A percentile compares a stretch with the other conserved stretches of the same genome.
These are phyloP conservation scores for Raphanus sativus DNA, from an alignment of 345 rosid species.

Conservation along the genomic window DNA sequence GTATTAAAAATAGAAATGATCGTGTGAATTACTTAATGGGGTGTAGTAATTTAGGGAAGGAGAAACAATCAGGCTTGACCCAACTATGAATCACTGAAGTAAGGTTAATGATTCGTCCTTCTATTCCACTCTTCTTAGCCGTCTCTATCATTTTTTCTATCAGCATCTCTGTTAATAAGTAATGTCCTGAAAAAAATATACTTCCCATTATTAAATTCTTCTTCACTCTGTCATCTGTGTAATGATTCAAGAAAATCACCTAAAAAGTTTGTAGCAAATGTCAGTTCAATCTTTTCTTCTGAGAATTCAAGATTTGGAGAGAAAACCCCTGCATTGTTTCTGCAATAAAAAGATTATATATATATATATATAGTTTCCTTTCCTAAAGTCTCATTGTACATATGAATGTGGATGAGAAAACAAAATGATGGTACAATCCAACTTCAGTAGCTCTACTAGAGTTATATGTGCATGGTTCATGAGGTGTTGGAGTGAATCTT, in stretches of 20 bases:
- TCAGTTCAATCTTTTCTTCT: slow-evolving; percentile 91
- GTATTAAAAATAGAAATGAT: background rate
- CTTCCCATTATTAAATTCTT: slow-evolving; percentile 8
- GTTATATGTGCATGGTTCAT: slow-evolving; percentile 16
- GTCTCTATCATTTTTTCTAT: slow-evolving; percentile 83
- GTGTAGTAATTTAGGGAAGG: slow-evolving; percentile 58
- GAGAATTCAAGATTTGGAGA: slow-evolving; percentile 85
- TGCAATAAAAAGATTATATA: slow-evolving; percentile 30
- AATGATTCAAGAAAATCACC: slow-evolving; percentile 44
- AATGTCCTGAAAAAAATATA: slow-evolving; percentile 69
- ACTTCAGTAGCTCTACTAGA: background rate
- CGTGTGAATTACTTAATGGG: slow-evolving; percentile 59
- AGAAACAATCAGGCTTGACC: slow-evolving; percentile 69
- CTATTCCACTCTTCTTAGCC: slow-evolving; percentile 60
- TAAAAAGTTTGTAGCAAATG: slow-evolving; percentile 86
- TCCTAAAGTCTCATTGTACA: background rate
- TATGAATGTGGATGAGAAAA: background rate
- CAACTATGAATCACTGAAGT: slow-evolving; percentile 93
- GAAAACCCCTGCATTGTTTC: slow-evolving; percentile 92
- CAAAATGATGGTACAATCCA: background rate
- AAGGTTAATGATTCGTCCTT: slow-evolving; percentile 83
- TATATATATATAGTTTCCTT: background rate
- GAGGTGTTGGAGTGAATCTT: slow-evolving; percentile 8
- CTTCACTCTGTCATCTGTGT: background rate
- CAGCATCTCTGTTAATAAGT: slow-evolving; percentile 72